Evolutionary conservation across 495 filamentous ascomycete species (phyloP).

Genomic region (Neurospora terricola): DNA sequence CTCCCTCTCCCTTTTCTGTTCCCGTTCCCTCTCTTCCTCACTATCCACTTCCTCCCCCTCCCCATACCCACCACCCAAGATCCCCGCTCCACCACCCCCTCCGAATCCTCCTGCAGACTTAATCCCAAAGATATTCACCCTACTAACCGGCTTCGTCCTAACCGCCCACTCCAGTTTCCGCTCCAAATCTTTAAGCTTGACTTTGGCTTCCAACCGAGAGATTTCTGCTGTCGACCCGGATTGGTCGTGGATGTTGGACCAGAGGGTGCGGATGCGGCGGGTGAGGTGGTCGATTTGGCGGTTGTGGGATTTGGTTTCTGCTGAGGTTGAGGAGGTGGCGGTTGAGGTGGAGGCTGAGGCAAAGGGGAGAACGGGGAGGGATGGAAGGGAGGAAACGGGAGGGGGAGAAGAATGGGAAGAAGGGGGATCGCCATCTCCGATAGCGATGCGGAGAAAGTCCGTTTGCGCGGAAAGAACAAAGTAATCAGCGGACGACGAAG

Average conservation of each 20-base stretch:
- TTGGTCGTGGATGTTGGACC: constrained; percentile 60
- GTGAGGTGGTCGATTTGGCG: constrained; percentile 56
- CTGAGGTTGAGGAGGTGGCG: constrained; percentile 15
- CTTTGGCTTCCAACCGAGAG: constrained; percentile 63
- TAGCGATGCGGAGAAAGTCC: constrained; percentile 58
- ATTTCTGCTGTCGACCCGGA: constrained; percentile 53
- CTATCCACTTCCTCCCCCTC: constrained; percentile 15
- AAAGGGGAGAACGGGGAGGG: too few species aligned
- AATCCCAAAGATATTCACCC: constrained; percentile 44
- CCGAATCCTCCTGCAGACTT: neutral
- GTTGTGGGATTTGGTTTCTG: constrained; percentile 41
- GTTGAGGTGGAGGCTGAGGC: constrained; percentile 4
- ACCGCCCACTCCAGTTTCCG: constrained; percentile 62
- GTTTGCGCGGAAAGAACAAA: constrained; percentile 51
- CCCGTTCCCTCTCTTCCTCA: constrained; percentile 5
- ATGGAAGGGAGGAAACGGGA: neutral
- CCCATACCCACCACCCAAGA: neutral
- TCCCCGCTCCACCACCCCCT: neutral
- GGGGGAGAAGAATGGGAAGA: constrained; percentile 2
- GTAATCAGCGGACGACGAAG: constrained; percentile 39
- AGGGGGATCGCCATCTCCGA: constrained; percentile 48
- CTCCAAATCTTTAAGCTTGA: constrained; percentile 57
- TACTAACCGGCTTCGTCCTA: constrained; percentile 53
- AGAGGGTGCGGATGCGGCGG: constrained; percentile 52
- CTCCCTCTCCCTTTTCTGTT: neutral